Evolutionary conservation across 495 filamentous ascomycete genomes (phyloP), one percentile per base, ranked within the genome.

Genomic region (Podospora conica): DNA sequence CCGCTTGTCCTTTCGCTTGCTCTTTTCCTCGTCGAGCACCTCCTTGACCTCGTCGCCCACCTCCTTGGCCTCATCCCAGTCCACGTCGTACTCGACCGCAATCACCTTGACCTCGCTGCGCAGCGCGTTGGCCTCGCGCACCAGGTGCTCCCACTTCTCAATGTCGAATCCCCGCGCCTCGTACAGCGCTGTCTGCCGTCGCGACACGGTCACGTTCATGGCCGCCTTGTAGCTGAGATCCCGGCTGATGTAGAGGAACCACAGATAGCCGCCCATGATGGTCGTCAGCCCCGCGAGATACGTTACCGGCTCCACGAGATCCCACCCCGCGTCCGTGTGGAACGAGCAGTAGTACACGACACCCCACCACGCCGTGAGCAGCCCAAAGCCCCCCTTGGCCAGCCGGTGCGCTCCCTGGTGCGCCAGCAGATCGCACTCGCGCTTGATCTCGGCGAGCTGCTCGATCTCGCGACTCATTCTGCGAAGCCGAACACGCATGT

Each of bases 201-300:
- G 78, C 54, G 84, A 90, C 40, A 97, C 88, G 1, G 93, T 96
- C 65, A 93, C 84, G 71, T 95, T 95, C 72, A 96, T 84, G 23
- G 92, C 92, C 7, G 88, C 87, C 65, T 88, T 87, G 77, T 96
- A 96, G 54, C 85, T 90, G 21, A 96, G 88, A 77, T 96, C 92
- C 55, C 91, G 87, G 76, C 93, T 96, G 74, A 96, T 90, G 76
- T 93, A 96, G 11, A 98, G 82, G 71, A 97, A 97, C 90, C 92
- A 97, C 67, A 96, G 78, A 69, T 97, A 98, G 25, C 92, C 92
- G 48, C 88, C 86, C 80, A 98, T 95, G 74, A 96, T 83, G 18
- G 90, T 91, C 8, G 86, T 85, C 66, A 96, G 81, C 12, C 91
- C 91, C 11, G 90, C 91, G 48, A 96, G 84, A 71, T 96, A 96